Percentiles rank a stretch among this genome's conserved stretches.
Evolutionary conservation across 1,284 basidiomycete species (phyloP).

Genomic region (Irpex lacteus): DNA sequence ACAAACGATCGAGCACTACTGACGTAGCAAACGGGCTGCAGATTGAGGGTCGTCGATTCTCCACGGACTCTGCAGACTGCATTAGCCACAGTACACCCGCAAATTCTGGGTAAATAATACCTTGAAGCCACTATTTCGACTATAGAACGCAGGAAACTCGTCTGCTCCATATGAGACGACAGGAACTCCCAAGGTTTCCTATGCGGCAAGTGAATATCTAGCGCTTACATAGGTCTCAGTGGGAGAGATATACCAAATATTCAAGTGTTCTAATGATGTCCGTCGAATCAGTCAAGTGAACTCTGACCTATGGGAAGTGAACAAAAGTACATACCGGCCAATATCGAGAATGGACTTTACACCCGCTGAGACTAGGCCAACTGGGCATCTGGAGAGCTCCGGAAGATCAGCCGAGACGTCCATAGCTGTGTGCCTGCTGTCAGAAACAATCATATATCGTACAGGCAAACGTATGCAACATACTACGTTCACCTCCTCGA

Average conservation of each 20-base stretch:
- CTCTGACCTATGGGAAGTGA: not conserved
- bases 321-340: constrained; percentile 47
- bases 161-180: constrained; percentile 80
- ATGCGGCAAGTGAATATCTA: not conserved
- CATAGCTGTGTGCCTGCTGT: constrained; percentile 58
- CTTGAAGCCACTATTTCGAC: constrained; percentile 78
- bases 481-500: constrained; percentile 85
- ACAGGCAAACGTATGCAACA: constrained; percentile 23
- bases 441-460: not conserved
- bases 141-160: constrained; percentile 96
- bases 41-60: constrained; percentile 53
- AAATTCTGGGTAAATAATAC: constrained; percentile 38
- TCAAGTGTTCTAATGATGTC: constrained; percentile 92
- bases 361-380: constrained; percentile 91
- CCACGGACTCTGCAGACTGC: constrained; percentile 61
- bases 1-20: constrained; percentile 22
- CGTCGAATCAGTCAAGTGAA: not conserved
- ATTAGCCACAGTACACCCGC: not conserved
- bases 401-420: constrained; percentile 92
- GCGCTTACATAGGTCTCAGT: too few relatives aligned
- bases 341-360: constrained; percentile 97
- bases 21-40: constrained; percentile 74
- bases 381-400: constrained; percentile 81
- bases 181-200: constrained; percentile 97
- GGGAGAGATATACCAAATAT: constrained; percentile 17